These are phyloP conservation scores for Trichoderma asperelloides DNA, from an alignment of 495 filamentous ascomycete genomes.

Conservation along the genomic window DNA sequence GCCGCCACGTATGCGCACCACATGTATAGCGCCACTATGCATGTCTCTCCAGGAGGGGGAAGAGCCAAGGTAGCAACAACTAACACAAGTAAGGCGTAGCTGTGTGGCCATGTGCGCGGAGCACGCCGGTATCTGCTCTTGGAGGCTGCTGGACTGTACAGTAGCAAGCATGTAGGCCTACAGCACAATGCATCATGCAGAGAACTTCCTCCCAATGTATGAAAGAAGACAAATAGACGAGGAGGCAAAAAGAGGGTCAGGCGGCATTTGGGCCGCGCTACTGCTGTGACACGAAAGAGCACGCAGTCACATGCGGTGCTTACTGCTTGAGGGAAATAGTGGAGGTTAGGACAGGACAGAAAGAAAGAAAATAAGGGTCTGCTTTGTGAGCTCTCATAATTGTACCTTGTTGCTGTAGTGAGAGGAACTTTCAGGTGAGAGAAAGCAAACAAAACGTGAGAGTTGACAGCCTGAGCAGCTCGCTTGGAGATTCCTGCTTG, in stretches of 20 bases:
- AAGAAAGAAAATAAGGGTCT: neutral
- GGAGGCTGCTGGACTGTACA: neutral
- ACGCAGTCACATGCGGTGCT: slow-evolving; percentile 5
- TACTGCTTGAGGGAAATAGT: neutral
- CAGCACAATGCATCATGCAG: neutral
- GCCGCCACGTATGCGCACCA: slow-evolving; percentile 7
- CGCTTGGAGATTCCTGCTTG: neutral
- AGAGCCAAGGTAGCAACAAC: neutral
- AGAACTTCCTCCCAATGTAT: neutral
- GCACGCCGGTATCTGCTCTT: neutral
- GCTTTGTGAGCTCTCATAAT: neutral
- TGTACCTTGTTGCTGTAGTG: neutral
- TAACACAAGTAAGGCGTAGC: neutral
- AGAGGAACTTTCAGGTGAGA: neutral
- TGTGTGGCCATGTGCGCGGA: neutral
- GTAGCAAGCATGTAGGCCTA: neutral
- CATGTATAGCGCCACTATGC: neutral
- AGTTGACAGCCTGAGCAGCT: neutral
- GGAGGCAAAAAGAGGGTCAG: slow-evolving; percentile 1
- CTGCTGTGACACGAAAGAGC: slow-evolving; percentile 7
- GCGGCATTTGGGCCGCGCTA: slow-evolving; percentile 5
- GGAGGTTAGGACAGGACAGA: no score
- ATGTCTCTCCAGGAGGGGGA: neutral
- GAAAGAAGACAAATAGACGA: neutral
- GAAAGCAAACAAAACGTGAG: neutral